Base-by-base conservation (phyloP, 208 protist species). In the Wallacemonas sp. region DNA sequence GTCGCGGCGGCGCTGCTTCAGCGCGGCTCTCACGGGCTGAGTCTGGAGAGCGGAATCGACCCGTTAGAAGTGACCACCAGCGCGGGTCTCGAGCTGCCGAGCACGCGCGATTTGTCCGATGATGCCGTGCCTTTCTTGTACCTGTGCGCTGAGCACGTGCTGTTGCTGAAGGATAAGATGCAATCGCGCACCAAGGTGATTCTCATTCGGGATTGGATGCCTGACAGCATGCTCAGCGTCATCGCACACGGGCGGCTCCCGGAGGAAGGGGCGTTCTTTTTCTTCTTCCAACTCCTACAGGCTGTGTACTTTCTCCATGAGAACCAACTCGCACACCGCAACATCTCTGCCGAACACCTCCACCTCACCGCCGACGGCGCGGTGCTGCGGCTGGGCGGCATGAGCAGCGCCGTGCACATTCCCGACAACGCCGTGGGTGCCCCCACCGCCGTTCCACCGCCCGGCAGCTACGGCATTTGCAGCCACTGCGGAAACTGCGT, bases 231-330 rank as follows among this genome's bases (percentile, higher is more conserved):
- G 42, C 65, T 82, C 25, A 79, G 71, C 36, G 74, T 97, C 46
- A 45, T 81, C 4, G 18, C 59, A 8, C 64, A 77, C 38, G 81
- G 79, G 1, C 71, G 69, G 25, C 86, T 96, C 14, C 42, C 50
- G n/a, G 88, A 94, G 64, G 67, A 80, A 10, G 81, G 65, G 4
- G 85, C 85, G 14, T 66, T 87, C 28, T 72, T 78, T 25, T 97
- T 90, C 65, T 97, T 97, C 70, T 88, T 83, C 67, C 89, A 97
- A 73, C 74, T 97, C 11, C 77, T 97, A 20, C 74, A 79, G 44
- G 91, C 78, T 1, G 76, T 97, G 4, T 59, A 80, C 42, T 96
- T 94, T 59, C 81, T 90, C n/a, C 88, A 92, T 66, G 49, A 70
- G 20, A 39, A 76, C 65, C 14, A 59, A 22, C 38, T 84, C 11